Evolutionary conservation across 2,329 filamentous ascomycete genomes (phyloP).

Genomic region (Grosmannia serpens): DNA sequence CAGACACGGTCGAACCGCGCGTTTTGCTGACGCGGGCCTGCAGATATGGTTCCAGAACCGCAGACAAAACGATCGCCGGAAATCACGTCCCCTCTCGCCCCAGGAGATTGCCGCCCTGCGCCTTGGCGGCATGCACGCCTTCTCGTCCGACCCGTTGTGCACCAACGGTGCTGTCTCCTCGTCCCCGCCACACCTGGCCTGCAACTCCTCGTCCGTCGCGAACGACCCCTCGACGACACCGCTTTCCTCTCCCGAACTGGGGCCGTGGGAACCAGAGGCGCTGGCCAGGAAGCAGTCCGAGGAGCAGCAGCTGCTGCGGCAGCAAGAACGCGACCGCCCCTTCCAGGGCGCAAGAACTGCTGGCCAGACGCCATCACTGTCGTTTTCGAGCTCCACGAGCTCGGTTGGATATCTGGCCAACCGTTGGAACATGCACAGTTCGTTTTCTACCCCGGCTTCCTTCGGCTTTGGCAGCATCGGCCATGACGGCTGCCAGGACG

Average conservation of each 20-base stretch:
- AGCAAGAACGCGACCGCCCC: background rate
- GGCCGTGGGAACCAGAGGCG: conserved; percentile 12
- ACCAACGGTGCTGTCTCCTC: conserved; percentile 7
- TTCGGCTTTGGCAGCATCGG: conserved; percentile 12
- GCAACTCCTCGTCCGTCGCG: conserved; percentile 4
- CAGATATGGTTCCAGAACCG: conserved; percentile 98
- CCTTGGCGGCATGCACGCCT: conserved; percentile 40
- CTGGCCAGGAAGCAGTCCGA: conserved; percentile 7
- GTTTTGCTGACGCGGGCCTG: background rate
- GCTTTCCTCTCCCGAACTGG: conserved; percentile 13
- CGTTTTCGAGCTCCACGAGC: conserved; percentile 16
- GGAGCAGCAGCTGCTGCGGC: conserved; percentile 3
- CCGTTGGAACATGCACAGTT: conserved; percentile 42
- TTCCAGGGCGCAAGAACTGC: background rate
- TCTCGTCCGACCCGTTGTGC: conserved; percentile 31
- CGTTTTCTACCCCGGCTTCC: conserved; percentile 37
- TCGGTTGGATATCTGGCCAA: conserved; percentile 37
- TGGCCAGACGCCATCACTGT: conserved; percentile 1
- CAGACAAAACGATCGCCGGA: conserved; percentile 82
- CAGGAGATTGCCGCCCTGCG: conserved; percentile 59
- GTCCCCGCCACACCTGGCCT: conserved; percentile 7
- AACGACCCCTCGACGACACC: conserved; percentile 11
- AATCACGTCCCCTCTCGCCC: conserved; percentile 69
- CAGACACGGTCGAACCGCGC: background rate
- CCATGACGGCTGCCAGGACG: conserved; percentile 17